These are phyloP conservation scores for Trichodelitschia bisporula DNA, from an alignment of 495 filamentous ascomycete genomes.

Conservation along the genomic window DNA sequence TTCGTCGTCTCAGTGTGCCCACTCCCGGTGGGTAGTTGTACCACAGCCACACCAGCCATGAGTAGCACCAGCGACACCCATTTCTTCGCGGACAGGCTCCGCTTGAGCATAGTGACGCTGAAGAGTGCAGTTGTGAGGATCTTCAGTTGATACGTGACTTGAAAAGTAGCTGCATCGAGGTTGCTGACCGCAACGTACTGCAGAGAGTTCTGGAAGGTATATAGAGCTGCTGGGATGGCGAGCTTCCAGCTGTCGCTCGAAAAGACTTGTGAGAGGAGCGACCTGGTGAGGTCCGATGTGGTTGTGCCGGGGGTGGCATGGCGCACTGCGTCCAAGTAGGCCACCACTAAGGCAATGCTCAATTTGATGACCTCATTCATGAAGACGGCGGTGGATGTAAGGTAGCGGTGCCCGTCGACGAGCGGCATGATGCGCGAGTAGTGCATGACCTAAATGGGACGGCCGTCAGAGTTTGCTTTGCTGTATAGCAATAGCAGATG, in stretches of 20 bases:
- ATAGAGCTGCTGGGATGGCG: constrained; percentile 68
- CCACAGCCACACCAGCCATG: constrained; percentile 60
- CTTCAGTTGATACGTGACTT: constrained; percentile 82
- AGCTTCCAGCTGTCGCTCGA: constrained; percentile 92
- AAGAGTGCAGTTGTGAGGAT: constrained; percentile 82
- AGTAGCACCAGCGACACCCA: constrained; percentile 68
- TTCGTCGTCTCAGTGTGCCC: constrained; percentile 63
- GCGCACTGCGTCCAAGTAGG: constrained; percentile 60
- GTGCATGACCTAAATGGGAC: constrained; percentile 41
- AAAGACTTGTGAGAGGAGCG: constrained; percentile 60
- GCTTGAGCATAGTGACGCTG: constrained; percentile 48
- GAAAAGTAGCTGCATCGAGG: constrained; percentile 73
- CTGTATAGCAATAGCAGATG: not conserved
- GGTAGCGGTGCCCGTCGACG: constrained; percentile 59
- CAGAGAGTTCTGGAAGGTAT: constrained; percentile 73
- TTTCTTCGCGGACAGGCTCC: constrained; percentile 39
- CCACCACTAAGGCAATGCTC: constrained; percentile 58
- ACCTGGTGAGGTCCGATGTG: constrained; percentile 50
- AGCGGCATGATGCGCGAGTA: constrained; percentile 83
- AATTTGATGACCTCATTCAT: constrained; percentile 86
- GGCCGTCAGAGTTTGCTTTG: not conserved
- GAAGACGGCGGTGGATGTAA: constrained; percentile 83
- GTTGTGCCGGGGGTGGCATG: constrained; percentile 51
- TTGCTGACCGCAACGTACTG: constrained; percentile 87
- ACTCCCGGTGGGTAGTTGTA: constrained; percentile 45